These are phyloP conservation scores for Backusella luteola DNA, from an alignment of 192 early-diverging fungal genomes.

Conservation along the genomic window DNA sequence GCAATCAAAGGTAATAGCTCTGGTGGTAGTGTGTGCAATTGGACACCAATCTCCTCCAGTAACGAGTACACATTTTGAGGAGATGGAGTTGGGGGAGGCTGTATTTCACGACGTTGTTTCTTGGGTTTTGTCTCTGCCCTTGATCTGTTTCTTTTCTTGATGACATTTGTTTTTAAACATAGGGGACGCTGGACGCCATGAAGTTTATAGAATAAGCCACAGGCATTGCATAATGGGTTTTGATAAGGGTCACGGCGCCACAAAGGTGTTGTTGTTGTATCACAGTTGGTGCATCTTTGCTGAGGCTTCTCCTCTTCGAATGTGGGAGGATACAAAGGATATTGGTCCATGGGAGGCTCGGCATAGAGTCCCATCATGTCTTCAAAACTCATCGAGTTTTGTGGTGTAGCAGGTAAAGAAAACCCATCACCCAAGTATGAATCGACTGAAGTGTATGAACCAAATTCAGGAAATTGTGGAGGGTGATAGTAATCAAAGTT, in stretches of 20 bases:
- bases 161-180: constrained; percentile 85
- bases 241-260: constrained; percentile 94
- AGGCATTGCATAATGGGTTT: constrained; percentile 94
- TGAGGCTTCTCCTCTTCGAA: neutral
- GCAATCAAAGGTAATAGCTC: constrained; percentile 21
- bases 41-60: constrained; percentile 21
- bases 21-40: constrained; percentile 17
- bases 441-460: constrained; percentile 5
- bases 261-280: constrained; percentile 79
- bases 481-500: neutral
- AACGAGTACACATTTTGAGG: constrained; percentile 13
- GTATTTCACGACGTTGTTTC: neutral
- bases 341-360: neutral
- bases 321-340: neutral
- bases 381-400: constrained; percentile 29
- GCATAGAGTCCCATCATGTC: constrained; percentile 30
- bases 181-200: constrained; percentile 88
- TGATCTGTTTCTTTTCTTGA: constrained; percentile 85
- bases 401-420: constrained; percentile 2
- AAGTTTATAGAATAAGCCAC: constrained; percentile 94
- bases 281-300: constrained; percentile 26
- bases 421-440: neutral
- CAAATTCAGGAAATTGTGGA: neutral
- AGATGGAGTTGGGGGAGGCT: neutral
- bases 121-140: neutral